Evolutionary conservation across 805 yeast genomes (phyloP), one percentile per base, ranked within the genome.

Genomic region (Kluyveromyces nonfermentans): DNA sequence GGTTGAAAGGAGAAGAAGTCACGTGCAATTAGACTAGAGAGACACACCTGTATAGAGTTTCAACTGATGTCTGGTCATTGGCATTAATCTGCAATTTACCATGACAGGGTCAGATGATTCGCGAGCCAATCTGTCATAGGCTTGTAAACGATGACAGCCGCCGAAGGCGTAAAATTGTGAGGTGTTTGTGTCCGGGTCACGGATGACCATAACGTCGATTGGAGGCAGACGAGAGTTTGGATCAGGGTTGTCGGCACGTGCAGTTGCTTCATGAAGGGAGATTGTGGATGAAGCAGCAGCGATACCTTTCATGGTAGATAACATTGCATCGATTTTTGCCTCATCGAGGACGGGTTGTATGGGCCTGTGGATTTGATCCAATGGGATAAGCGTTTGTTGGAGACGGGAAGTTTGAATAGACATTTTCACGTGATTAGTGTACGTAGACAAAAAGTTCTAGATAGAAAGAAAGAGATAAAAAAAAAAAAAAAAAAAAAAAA

Each of bases 111-210:
- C 43, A 3, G 46, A 50, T 3, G 62, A 57, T 25, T 71, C 73
- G 1, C 70, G 67, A 34, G 68, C 70, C 15, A 58, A 44, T 33
- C 72, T 64, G 45, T 85, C 93, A 57, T 87, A 87, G 0, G 95
- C 95, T 60, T 86, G 95, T 52, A 86, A 82, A 49, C 96, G 64
- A 57, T 86, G 96, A 57, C 96, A 86, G 0, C 95, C 95, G 6
- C 95, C 96, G 63, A 86, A 86, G 1, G 89, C 94, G 62, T 84
- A 85, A 56, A 81, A 85, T 59, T 72, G 73, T 32, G 63, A 70
- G 40, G 74, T 64, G 1, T 86, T 90, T 7, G 73, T 59, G 28
- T 38, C 41, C 34, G 41, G 33, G 35, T 82, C 82, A 35, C 80
- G 69, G 2, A 85, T 84, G 32, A 72, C 71, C 49, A 86, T 63